Evolutionary conservation across 345 rosid genomes (phyloP), one percentile per base, ranked within the genome.

Genomic region (Toxicodendron radicans): DNA sequence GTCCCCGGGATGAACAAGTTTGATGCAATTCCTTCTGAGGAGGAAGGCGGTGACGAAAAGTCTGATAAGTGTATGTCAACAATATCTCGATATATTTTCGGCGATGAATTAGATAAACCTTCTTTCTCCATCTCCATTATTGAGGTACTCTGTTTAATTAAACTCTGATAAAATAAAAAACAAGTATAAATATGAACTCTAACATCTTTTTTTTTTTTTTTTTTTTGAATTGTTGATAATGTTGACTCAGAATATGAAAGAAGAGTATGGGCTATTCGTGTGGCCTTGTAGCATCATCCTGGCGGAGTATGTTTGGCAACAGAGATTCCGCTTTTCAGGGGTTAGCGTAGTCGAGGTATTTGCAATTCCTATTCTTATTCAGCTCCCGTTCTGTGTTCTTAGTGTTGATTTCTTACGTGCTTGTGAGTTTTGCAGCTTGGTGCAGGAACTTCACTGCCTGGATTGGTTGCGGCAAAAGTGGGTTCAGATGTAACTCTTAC

Each of bases 301-400:
- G 61, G 94, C 98, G 24, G 96, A 94, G 82, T 92, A 92, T 83
- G 86, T 94, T 73, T 94, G 98, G 97, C 98, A 92, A 75, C 97
- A 89, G 59, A 78, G 84, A 78, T 80, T 68, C 68, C 90, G 93
- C 35, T 90, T 94, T 76, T 71, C 83, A 8, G 86, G 85, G 21
- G 81, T 82, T 3, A 68, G 51, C 13, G 89, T 90, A 33, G 75
- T 94, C 72, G 98, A 94, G 91, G 97, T 88, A 65, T 58, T 12
- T 73, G 20, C 35, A 30, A 62, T 75, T 66, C 43, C 45, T 60
- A 5, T 48, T 24, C n/a, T 4, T 7, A 17, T 74, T 23, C 64
- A 13, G 18, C 64, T 71, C 10, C 41, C 3, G 4, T 41, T 9
- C 1, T 46, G 4, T 21, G 1, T 10, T 21, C 33, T 12, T 23